These are phyloP conservation scores for Colletotrichum tamarilloi DNA, from an alignment of 2,329 filamentous ascomycete species.

Conservation along the genomic window DNA sequence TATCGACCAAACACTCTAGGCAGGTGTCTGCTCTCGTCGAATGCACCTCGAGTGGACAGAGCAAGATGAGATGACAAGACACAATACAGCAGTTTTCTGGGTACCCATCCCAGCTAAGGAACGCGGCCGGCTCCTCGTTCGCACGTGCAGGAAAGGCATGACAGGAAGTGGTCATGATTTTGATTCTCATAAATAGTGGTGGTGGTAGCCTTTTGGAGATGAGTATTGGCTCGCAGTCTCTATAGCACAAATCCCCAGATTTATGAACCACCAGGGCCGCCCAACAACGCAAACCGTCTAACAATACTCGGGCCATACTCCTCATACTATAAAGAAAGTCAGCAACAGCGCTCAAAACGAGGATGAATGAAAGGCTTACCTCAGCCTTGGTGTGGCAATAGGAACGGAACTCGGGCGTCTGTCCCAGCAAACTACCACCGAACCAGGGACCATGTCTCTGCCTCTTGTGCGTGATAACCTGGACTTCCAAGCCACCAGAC, in stretches of 20 bases:
- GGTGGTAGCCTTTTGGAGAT: slow-evolving; percentile 10
- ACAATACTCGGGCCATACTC: slow-evolving; percentile 97
- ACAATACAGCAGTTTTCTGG: not conserved
- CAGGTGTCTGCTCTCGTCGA: no score
- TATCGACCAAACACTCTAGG: no score
- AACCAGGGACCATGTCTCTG: slow-evolving; percentile 99
- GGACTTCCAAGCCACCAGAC: slow-evolving; percentile 94
- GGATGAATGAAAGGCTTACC: slow-evolving; percentile 52
- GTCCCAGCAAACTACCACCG: slow-evolving; percentile 92
- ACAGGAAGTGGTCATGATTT: slow-evolving; percentile 25
- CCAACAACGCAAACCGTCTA: slow-evolving; percentile 90
- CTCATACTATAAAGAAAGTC: slow-evolving; percentile 73
- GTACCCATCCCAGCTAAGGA: not conserved
- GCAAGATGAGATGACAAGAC: not conserved
- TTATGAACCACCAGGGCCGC: slow-evolving; percentile 87
- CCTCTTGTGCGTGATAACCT: slow-evolving; percentile 97
- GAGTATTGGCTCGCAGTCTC: slow-evolving; percentile 10
- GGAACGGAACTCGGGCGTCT: slow-evolving; percentile 97
- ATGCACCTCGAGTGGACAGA: not conserved
- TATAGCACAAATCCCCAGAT: slow-evolving; percentile 13
- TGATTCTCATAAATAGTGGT: slow-evolving; percentile 30
- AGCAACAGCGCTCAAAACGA: not conserved
- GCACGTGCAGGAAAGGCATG: slow-evolving; percentile 11
- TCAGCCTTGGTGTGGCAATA: slow-evolving; percentile 96
- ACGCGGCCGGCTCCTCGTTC: not conserved